Evolutionary conservation across 2,329 filamentous ascomycete species (phyloP).

Genomic region (Botryotinia narcissicola): DNA sequence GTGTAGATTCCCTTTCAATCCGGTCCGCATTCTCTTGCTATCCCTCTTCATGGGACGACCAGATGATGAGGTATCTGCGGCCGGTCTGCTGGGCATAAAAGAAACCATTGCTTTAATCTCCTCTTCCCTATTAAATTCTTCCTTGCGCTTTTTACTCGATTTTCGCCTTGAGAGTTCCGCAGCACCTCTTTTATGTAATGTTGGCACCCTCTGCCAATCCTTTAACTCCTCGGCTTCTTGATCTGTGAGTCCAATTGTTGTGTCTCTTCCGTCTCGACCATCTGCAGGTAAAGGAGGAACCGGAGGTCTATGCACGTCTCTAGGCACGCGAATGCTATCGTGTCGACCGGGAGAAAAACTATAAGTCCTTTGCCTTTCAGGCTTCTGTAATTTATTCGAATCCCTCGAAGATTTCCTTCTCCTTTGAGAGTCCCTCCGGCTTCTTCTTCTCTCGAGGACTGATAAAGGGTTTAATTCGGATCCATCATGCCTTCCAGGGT

Average conservation of each 20-base stretch:
- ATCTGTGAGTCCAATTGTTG: constrained; percentile 29
- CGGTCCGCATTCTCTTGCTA: constrained; percentile 62
- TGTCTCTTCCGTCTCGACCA: constrained; percentile 28
- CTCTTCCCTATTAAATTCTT: constrained; percentile 76
- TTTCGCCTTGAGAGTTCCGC: constrained; percentile 64
- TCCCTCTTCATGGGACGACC: constrained; percentile 61
- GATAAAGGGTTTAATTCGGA: constrained; percentile 35
- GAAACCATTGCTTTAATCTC: constrained; percentile 85
- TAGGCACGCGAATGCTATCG: constrained; percentile 50
- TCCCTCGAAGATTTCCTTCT: constrained; percentile 37
- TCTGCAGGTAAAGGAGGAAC: constrained; percentile 34
- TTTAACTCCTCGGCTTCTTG: constrained; percentile 30
- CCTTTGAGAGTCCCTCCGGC: constrained; percentile 35
- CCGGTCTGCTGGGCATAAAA: constrained; percentile 62
- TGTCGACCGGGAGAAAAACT: constrained; percentile 62
- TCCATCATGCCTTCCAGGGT: constrained; percentile 37
- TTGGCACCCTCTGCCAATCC: constrained; percentile 49
- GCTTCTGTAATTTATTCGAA: constrained; percentile 44
- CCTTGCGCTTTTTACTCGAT: constrained; percentile 73
- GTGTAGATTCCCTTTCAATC: constrained; percentile 54
- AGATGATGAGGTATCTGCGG: constrained; percentile 56
- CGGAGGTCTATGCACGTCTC: constrained; percentile 34
- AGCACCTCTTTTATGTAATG: constrained; percentile 59
- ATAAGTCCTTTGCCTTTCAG: constrained; percentile 51
- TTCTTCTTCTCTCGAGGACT: constrained; percentile 39